phyloP scores from a whole-genome alignment of 192 early-diverging fungal species.

The Paraglomus occultum region DNA sequence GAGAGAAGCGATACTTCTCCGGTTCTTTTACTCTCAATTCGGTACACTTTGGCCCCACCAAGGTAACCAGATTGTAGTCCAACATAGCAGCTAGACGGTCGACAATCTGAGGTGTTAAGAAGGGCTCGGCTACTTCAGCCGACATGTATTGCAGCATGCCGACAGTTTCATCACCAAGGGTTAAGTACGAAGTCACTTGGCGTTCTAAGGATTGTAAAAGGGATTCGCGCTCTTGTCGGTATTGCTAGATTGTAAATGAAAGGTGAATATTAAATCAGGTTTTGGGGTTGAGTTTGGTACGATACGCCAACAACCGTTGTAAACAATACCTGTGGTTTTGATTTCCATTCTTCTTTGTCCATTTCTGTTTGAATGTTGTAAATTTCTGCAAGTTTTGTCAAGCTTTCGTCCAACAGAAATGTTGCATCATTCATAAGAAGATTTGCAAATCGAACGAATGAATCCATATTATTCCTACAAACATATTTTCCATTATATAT shows the following conservation, averaged over 20 bases:
- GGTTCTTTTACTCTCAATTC: conserved; percentile 75
- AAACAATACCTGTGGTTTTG: conserved; percentile 47
- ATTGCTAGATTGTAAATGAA: conserved; percentile 35
- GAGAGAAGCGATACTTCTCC: conserved; percentile 88
- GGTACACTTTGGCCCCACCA: conserved; percentile 90
- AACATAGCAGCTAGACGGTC: conserved; percentile 96
- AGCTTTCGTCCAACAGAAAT: conserved; percentile 90
- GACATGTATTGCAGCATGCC: conserved; percentile 89
- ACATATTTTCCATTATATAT: neutral
- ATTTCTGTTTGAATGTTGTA: conserved; percentile 79
- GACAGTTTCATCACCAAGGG: conserved; percentile 89
- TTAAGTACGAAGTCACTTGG: conserved; percentile 83
- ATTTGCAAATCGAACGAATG: conserved; percentile 87
- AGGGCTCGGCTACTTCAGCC: conserved; percentile 73
- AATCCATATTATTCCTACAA: conserved; percentile 54
- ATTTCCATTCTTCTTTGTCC: conserved; percentile 49
- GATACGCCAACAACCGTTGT: neutral
- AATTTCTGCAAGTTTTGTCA: conserved; percentile 85
- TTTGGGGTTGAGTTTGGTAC: neutral
- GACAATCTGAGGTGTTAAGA: conserved; percentile 87
- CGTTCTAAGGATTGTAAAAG: conserved; percentile 65
- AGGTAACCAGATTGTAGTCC: conserved; percentile 85
- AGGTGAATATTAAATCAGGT: neutral
- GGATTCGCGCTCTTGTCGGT: conserved; percentile 62
- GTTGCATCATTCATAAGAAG: conserved; percentile 95